Evolutionary conservation across 2,329 filamentous ascomycete genomes (phyloP).

Genomic region (Diaporthe citri): DNA sequence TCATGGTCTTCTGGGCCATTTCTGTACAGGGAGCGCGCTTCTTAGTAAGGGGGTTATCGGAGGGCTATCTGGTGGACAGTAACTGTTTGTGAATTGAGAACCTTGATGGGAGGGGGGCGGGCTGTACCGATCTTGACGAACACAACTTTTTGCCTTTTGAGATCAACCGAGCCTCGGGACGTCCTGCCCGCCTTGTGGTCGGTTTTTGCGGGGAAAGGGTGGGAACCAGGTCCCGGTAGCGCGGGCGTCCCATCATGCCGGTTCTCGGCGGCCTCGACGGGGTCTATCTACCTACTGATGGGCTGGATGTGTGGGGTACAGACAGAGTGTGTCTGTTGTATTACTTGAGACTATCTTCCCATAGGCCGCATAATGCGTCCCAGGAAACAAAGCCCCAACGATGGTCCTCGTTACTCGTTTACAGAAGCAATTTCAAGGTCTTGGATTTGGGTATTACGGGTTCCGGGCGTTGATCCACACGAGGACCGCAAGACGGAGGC

Average conservation of each 20-base stretch:
- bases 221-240: conserved; percentile 2
- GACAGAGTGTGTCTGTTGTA: neutral
- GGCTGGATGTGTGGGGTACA: conserved; percentile 2
- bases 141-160: neutral
- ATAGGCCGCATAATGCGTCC: neutral
- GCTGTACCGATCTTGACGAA: neutral
- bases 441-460: neutral
- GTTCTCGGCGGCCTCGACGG: conserved; percentile 6
- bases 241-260: conserved; percentile 5
- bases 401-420: neutral
- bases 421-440: too few relatives aligned
- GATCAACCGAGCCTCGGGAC: conserved; percentile 3
- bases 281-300: neutral
- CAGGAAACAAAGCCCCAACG: neutral
- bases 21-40: neutral
- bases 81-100: neutral
- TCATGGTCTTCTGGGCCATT: conserved; percentile 73
- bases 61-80: neutral
- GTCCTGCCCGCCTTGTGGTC: neutral
- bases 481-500: neutral
- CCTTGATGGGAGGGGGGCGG: neutral
- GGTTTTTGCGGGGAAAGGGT: conserved; percentile 19
- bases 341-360: neutral
- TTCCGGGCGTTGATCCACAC: neutral
- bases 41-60: neutral